phyloP scores from a whole-genome alignment of 208 protist genomes.

The Crithidia fasciculata region DNA sequence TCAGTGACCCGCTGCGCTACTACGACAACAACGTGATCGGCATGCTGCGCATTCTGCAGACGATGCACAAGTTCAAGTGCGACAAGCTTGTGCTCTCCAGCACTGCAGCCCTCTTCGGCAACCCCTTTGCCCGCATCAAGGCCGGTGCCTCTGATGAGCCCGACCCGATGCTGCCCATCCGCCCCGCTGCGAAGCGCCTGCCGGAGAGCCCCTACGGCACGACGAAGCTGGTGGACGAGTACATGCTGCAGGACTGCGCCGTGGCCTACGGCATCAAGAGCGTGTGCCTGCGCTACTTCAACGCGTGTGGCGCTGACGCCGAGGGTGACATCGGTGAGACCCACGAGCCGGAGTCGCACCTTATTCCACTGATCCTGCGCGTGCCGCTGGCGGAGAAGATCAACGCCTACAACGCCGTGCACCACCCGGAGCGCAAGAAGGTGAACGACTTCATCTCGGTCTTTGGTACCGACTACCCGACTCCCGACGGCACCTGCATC shows the following conservation, averaged over 20 bases:
- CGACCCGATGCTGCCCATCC: constrained; percentile 65
- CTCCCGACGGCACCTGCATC: constrained; percentile 95
- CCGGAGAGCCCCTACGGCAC: constrained; percentile 94
- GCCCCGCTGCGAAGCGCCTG: constrained; percentile 52
- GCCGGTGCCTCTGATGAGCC: constrained; percentile 22
- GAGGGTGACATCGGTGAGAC: constrained; percentile 96
- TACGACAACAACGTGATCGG: constrained; percentile 97
- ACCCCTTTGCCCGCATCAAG: constrained; percentile 35
- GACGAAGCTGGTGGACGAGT: constrained; percentile 93
- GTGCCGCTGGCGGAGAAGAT: constrained; percentile 88
- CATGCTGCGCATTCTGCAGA: constrained; percentile 91
- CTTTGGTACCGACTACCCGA: constrained; percentile 95
- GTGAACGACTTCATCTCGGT: constrained; percentile 71
- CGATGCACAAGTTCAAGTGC: constrained; percentile 91
- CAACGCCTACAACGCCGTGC: constrained; percentile 50
- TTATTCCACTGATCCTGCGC: constrained; percentile 97
- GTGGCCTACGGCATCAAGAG: constrained; percentile 78
- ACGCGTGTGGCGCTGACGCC: constrained; percentile 96
- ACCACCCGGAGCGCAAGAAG: constrained; percentile 41
- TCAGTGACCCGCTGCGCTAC: constrained; percentile 92
- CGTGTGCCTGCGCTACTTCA: constrained; percentile 98
- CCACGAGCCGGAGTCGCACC: constrained; percentile 96
- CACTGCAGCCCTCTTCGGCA: constrained; percentile 95
- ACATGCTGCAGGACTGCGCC: constrained; percentile 91
- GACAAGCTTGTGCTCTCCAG: constrained; percentile 97